These are phyloP conservation scores for Dendrobium officinale DNA, from an alignment of 106 monocot genomes.

Conservation along the genomic window DNA sequence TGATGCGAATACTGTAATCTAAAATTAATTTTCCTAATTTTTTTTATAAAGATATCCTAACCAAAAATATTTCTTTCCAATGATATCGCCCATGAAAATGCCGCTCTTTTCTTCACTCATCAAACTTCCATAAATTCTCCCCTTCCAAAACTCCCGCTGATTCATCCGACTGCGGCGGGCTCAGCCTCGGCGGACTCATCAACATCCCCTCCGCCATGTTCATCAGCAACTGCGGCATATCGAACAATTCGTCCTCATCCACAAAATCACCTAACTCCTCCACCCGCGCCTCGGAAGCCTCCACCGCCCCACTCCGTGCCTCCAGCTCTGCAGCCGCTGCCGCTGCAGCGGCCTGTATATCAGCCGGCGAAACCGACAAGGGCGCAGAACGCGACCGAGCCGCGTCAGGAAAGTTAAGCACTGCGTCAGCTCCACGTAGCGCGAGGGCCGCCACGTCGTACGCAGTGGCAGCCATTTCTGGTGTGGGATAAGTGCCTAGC, in stretches of 20 bases:
- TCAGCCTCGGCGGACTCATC: background rate
- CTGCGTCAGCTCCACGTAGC: background rate
- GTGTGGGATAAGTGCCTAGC: constrained; percentile 20
- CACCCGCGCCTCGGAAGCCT: background rate
- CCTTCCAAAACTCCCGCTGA: background rate
- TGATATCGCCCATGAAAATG: too few relatives aligned
- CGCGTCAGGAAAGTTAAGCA: constrained; percentile 11
- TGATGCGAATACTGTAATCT: too few relatives aligned
- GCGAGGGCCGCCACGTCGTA: constrained; percentile 17
- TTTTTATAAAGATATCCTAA: too few relatives aligned
- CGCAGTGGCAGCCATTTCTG: constrained; percentile 24
- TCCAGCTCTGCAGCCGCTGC: background rate
- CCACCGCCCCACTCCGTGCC: background rate
- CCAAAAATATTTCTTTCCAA: too few relatives aligned
- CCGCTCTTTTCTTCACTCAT: background rate
- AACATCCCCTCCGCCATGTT: constrained; percentile 9
- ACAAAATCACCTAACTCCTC: background rate
- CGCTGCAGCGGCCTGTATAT: constrained; percentile 8
- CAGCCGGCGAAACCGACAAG: background rate
- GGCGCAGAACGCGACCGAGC: background rate
- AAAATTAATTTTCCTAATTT: too few relatives aligned
- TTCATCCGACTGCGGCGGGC: background rate
- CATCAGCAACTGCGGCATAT: constrained; percentile 1
- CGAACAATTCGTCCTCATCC: constrained; percentile 2
- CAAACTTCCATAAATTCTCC: background rate